Evolutionary conservation across 495 filamentous ascomycete genomes (phyloP).

Genomic region (Copromyces sp.): DNA sequence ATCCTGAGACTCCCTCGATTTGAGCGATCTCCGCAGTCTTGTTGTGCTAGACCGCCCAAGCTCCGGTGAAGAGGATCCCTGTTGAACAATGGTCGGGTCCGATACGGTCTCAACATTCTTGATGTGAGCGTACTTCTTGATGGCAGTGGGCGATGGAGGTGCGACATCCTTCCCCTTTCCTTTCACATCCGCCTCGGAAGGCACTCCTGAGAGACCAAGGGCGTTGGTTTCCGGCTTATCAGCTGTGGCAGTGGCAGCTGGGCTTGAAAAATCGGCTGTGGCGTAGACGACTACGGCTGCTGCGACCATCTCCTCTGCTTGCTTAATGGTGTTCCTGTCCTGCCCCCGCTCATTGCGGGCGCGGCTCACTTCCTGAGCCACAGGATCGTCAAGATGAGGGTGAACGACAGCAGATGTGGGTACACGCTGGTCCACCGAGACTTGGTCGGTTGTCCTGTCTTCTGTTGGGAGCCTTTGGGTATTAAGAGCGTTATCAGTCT

Average conservation of each 20-base stretch:
- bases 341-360: conserved; percentile 29
- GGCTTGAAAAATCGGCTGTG: conserved; percentile 29
- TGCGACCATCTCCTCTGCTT: conserved; percentile 36
- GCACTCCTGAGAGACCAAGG: conserved; percentile 22
- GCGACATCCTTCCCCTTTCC: conserved; percentile 25
- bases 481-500: conserved; percentile 27
- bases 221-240: conserved; percentile 17
- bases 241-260: conserved; percentile 23
- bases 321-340: conserved; percentile 28
- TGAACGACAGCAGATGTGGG: conserved; percentile 33
- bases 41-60: conserved; percentile 31
- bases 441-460: conserved; percentile 10
- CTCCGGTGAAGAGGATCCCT: conserved; percentile 14
- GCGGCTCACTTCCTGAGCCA: conserved; percentile 28
- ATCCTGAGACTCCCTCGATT: not conserved
- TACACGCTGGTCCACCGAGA: conserved; percentile 28
- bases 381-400: conserved; percentile 33
- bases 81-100: conserved; percentile 19
- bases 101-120: conserved; percentile 27
- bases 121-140: conserved; percentile 32
- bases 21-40: conserved; percentile 13
- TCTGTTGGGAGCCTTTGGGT: conserved; percentile 16
- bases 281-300: conserved; percentile 39
- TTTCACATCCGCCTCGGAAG: conserved; percentile 18
- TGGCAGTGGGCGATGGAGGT: conserved; percentile 15